Evolutionary conservation across 257 asterid species (phyloP).

Genomic region (Solanum rostratum): DNA sequence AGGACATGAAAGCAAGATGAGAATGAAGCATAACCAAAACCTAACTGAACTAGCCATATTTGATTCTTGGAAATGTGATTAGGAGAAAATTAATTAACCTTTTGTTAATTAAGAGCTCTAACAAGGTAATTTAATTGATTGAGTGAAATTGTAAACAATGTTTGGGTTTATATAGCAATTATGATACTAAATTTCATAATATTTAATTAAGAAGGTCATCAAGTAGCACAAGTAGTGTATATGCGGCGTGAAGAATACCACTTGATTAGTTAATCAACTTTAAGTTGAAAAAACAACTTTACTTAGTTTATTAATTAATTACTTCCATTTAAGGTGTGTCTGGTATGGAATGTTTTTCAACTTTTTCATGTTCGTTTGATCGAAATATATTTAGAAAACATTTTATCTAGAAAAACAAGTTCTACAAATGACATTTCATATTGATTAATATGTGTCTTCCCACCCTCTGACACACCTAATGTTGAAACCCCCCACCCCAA

Average conservation of each 20-base stretch:
- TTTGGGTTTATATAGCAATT: neutral
- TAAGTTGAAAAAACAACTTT: neutral
- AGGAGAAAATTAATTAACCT: neutral
- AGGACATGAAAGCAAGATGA: neutral
- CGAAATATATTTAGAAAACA: neutral
- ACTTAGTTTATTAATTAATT: neutral
- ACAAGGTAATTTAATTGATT: neutral
- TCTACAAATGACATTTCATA: neutral
- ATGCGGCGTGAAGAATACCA: neutral
- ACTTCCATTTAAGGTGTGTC: neutral
- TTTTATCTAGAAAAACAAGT: neutral
- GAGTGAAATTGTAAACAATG: neutral
- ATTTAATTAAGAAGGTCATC: neutral
- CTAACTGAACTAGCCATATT: neutral
- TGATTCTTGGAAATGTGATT: neutral
- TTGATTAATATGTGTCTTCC: neutral
- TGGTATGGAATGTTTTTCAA: neutral
- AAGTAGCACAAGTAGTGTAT: neutral
- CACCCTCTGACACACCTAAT: too few relatives aligned
- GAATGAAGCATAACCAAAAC: slow-evolving; percentile 1
- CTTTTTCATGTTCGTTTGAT: neutral
- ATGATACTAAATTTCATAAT: neutral
- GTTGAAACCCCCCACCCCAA: too few relatives aligned
- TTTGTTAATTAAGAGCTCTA: neutral
- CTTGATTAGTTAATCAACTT: neutral